These are phyloP conservation scores for Plasmodium coatneyi DNA, from an alignment of 169 alveolate species.

Conservation along the genomic window DNA sequence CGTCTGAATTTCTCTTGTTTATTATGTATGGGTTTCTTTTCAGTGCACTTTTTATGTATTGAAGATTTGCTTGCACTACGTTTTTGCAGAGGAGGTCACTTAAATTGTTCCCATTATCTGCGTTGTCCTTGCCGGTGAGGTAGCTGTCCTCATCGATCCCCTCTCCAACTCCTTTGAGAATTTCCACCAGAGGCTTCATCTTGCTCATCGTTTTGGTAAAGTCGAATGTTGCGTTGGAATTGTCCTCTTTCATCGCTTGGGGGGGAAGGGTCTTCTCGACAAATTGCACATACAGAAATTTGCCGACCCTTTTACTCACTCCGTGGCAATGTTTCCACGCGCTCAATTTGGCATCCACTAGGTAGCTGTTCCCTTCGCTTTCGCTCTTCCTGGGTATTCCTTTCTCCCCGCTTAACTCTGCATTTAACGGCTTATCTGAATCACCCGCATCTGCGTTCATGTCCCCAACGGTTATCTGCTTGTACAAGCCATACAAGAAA, in stretches of 20 bases:
- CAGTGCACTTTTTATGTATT: slow-evolving; percentile 9
- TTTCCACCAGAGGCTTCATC: slow-evolving; percentile 37
- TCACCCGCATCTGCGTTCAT: neutral
- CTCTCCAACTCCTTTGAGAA: neutral
- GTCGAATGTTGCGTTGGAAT: neutral
- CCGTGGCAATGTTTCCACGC: slow-evolving; percentile 45
- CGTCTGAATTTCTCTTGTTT: slow-evolving; percentile 75
- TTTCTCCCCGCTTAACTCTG: neutral
- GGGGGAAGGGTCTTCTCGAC: slow-evolving; percentile 36
- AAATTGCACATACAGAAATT: slow-evolving; percentile 46
- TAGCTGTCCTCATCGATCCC: neutral
- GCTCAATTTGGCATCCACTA: slow-evolving; percentile 7
- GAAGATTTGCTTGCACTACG: slow-evolving; percentile 20
- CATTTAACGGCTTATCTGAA: neutral
- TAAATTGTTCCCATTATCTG: neutral
- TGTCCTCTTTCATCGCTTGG: slow-evolving; percentile 8
- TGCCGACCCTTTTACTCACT: slow-evolving; percentile 19
- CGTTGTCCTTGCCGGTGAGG: neutral
- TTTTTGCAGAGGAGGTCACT: slow-evolving; percentile 30
- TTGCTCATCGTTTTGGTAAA: slow-evolving; percentile 29
- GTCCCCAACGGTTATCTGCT: slow-evolving; percentile 20
- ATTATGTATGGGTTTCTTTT: slow-evolving; percentile 22
- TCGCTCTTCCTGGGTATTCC: neutral
- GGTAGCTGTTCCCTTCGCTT: neutral
- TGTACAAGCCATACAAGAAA: slow-evolving; percentile 39